A percentile compares a stretch with the other conserved stretches of the same genome.
phyloP scores from a whole-genome alignment of 2,329 filamentous ascomycete species.

The Sarocladium brachiariae region DNA sequence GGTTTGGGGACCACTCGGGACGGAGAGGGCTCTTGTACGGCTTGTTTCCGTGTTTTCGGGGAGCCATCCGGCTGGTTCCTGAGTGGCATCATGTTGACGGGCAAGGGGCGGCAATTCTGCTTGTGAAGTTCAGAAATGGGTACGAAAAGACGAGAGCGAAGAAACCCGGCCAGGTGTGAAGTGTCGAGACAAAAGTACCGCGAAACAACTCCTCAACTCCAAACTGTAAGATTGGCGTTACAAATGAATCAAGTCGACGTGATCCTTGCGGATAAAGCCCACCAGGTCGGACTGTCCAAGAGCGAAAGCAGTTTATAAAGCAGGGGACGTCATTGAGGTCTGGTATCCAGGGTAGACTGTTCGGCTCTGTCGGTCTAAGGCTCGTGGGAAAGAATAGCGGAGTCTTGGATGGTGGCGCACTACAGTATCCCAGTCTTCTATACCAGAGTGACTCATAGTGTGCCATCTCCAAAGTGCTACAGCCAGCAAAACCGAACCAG shows the following conservation, averaged over 20 bases:
- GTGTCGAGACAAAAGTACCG: too few relatives aligned
- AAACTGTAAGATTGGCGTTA: too few relatives aligned
- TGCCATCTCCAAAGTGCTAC: neutral
- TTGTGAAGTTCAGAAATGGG: neutral
- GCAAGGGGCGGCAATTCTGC: neutral
- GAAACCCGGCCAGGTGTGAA: too few relatives aligned
- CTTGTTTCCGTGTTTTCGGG: conserved; percentile 33
- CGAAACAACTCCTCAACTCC: too few relatives aligned
- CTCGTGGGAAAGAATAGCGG: too few relatives aligned
- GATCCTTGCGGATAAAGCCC: too few relatives aligned
- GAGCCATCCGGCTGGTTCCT: conserved; percentile 20
- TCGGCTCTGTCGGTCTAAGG: too few relatives aligned
- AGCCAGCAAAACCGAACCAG: too few relatives aligned
- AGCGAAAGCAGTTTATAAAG: neutral
- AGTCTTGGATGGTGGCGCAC: too few relatives aligned
- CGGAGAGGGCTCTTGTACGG: conserved; percentile 34
- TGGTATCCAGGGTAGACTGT: neutral
- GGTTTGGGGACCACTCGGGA: conserved; percentile 57
- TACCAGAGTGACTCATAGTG: neutral
- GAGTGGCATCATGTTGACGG: conserved; percentile 5
- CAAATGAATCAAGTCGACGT: too few relatives aligned
- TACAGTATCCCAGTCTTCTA: neutral
- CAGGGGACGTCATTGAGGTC: neutral
- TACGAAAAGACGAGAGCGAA: too few relatives aligned
- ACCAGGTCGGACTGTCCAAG: too few relatives aligned